Percentiles rank a stretch among this genome's conserved stretches.
These are phyloP conservation scores for Mucor circinelloides DNA, from an alignment of 371 early-diverging fungal genomes.

Conservation along the genomic window DNA sequence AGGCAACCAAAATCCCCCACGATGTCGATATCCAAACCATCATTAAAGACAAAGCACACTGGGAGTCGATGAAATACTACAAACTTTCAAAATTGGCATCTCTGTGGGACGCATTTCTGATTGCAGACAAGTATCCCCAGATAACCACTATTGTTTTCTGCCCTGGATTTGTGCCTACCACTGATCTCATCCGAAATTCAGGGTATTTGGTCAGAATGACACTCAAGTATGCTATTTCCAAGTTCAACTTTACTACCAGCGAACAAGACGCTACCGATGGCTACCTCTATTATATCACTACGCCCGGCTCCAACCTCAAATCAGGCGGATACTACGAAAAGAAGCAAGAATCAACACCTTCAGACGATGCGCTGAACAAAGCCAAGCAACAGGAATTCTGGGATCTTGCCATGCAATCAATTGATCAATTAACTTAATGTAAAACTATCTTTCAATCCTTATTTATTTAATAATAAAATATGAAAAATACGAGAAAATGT, in stretches of 20 bases:
- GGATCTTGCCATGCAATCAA: conserved; percentile 25
- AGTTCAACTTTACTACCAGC: conserved; percentile 29
- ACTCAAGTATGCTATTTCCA: conserved; percentile 26
- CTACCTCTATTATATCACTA: conserved; percentile 39
- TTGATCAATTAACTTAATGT: not conserved
- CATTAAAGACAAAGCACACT: conserved; percentile 20
- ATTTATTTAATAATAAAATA: conserved; percentile 1
- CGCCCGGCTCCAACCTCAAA: conserved; percentile 5
- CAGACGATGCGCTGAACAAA: conserved; percentile 31
- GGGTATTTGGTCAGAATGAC: conserved; percentile 15
- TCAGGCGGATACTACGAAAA: conserved; percentile 26
- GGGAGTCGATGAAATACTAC: conserved; percentile 40
- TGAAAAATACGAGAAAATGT: not conserved
- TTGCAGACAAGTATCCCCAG: conserved; percentile 15
- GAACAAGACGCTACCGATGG: conserved; percentile 32
- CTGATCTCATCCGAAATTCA: conserved; percentile 33
- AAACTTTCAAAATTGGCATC: conserved; percentile 40
- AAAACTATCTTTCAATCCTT: not conserved
- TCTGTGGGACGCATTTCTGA: conserved; percentile 19
- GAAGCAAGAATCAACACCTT: conserved; percentile 17
- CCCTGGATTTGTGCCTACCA: conserved; percentile 50
- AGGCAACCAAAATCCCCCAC: conserved; percentile 14
- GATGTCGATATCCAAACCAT: conserved; percentile 28
- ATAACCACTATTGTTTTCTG: conserved; percentile 30
- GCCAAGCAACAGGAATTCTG: conserved; percentile 29